A percentile compares a stretch with the other conserved stretches of the same genome.
These are phyloP conservation scores for Chlorella ohadii DNA, from an alignment of 139 green algal species.

Conservation along the genomic window DNA sequence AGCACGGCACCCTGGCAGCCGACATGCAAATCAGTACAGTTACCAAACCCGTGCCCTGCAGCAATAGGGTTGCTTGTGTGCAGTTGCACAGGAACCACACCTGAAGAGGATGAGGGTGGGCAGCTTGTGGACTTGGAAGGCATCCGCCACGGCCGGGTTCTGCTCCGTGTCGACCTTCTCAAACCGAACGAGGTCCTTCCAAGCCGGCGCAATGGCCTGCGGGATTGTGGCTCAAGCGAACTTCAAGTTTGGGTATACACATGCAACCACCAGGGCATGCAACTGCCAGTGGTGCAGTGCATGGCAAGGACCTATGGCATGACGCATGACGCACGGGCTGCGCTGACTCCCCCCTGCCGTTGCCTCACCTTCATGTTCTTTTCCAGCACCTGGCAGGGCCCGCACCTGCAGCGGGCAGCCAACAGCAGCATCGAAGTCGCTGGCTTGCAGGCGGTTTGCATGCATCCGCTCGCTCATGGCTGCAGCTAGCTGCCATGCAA, in stretches of 20 bases:
- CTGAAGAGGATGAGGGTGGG: constrained; percentile 4
- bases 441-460: too few relatives aligned
- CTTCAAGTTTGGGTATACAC: too few relatives aligned
- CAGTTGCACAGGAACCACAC: background rate
- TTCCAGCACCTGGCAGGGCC: background rate
- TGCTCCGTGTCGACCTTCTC: background rate
- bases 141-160: background rate
- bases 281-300: too few relatives aligned
- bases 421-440: background rate
- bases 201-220: background rate
- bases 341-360: background rate
- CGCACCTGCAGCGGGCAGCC: background rate
- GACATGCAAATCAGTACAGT: background rate
- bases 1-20: too few relatives aligned
- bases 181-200: background rate
- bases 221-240: background rate
- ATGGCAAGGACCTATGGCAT: too few relatives aligned
- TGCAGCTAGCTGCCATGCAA: background rate
- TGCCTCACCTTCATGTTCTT: background rate
- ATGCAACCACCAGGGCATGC: too few relatives aligned
- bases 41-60: background rate
- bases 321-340: too few relatives aligned
- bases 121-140: background rate
- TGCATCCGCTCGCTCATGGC: background rate
- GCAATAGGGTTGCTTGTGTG: background rate